Evolutionary conservation across 345 rosid species (phyloP).

Genomic region (Gossypium bickii): DNA sequence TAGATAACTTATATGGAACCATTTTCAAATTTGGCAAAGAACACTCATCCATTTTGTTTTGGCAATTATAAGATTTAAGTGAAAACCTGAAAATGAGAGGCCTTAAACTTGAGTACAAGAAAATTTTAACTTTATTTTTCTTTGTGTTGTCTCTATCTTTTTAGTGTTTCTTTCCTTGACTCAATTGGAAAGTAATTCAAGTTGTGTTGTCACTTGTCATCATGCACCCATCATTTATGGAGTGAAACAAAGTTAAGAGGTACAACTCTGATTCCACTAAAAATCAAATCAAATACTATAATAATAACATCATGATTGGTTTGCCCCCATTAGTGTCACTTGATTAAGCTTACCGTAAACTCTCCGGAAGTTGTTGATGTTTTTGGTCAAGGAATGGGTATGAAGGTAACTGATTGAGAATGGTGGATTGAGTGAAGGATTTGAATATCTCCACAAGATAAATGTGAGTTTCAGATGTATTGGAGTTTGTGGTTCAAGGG

Average conservation of each 20-base stretch:
- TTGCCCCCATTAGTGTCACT: conserved; percentile 34
- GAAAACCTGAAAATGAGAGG: too few relatives aligned
- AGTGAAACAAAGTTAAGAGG: conserved; percentile 8
- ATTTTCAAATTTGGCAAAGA: not conserved
- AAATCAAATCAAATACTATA: not conserved
- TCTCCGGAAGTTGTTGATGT: too few relatives aligned
- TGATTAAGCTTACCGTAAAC: conserved; percentile 13
- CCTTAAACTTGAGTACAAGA: not conserved
- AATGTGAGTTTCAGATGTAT: too few relatives aligned
- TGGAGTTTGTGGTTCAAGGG: too few relatives aligned
- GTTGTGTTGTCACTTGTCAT: not conserved
- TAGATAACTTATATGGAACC: too few relatives aligned
- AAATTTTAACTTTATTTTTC: not conserved
- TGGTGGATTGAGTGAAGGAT: too few relatives aligned
- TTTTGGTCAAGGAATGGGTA: too few relatives aligned
- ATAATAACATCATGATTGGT: not conserved
- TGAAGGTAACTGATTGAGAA: too few relatives aligned
- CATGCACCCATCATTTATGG: conserved; percentile 3
- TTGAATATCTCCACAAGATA: too few relatives aligned
- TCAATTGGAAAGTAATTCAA: not conserved
- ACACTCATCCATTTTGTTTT: too few relatives aligned
- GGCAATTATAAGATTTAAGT: not conserved
- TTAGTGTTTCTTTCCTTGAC: not conserved
- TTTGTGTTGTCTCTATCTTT: not conserved
- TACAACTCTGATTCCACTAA: conserved; percentile 10